Conservation (phyloP, 192 early-diverging fungal genomes). For the Lobulomyces angularis region DNA sequence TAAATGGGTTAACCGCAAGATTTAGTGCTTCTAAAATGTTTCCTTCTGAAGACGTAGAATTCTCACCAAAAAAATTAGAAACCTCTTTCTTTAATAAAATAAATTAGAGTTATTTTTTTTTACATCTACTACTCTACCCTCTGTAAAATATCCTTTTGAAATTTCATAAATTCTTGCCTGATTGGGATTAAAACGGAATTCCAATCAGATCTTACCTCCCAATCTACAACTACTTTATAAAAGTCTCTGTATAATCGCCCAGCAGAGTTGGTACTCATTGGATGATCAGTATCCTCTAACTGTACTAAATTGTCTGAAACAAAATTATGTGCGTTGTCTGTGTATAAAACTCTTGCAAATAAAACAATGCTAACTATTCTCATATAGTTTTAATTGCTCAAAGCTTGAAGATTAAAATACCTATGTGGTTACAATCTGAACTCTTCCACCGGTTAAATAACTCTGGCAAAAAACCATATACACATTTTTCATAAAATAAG, state of each 20-base stretch:
- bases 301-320: no score
- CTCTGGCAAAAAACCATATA: conserved; percentile 78
- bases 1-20: conserved; percentile 87
- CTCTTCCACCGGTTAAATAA: conserved; percentile 80
- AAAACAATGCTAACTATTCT: no score
- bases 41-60: conserved; percentile 78
- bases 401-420: no score
- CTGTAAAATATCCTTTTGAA: conserved; percentile 54
- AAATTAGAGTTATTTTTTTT: conserved; percentile 21
- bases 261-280: no score
- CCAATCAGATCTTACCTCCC: conserved; percentile 76
- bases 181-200: conserved; percentile 41
- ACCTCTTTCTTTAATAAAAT: no score
- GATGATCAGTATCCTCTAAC: no score
- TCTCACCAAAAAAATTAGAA: conserved; percentile 57
- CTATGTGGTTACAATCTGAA: conserved; percentile 72
- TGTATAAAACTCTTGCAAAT: conserved; percentile 80
- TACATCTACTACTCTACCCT: conserved; percentile 24
- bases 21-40: conserved; percentile 95
- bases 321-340: conserved; percentile 12
- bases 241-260: conserved; percentile 76
- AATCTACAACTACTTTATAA: conserved; percentile 89
- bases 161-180: conserved; percentile 65
- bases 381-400: no score
- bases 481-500: conserved; percentile 83